Conservation (phyloP, 139 green algal species). For the Volvox africanus region DNA sequence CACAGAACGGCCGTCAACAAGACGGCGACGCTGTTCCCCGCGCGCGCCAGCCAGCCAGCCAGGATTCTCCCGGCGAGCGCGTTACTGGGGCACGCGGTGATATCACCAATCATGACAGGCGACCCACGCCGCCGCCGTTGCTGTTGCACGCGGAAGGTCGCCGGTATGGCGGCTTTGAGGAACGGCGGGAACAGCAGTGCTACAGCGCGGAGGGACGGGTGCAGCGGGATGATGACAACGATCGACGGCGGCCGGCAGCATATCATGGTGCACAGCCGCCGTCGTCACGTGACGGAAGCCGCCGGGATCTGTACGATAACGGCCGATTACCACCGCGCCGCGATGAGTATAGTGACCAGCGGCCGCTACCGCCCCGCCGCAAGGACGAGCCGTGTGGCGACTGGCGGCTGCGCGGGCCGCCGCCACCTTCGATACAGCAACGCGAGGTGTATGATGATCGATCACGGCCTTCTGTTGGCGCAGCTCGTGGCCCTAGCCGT, state of each 20-base stretch:
- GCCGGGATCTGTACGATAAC: slow-evolving; percentile 2
- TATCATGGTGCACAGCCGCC: neutral
- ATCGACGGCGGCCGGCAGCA: neutral
- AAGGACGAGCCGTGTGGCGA: neutral
- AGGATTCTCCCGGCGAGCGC: neutral
- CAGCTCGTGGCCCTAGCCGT: neutral
- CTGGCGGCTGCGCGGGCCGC: neutral
- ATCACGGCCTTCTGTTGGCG: neutral
- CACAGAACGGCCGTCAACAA: neutral
- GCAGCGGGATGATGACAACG: slow-evolving; percentile 1
- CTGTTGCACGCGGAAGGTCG: neutral
- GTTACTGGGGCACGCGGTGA: neutral
- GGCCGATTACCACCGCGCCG: neutral
- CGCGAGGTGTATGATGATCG: slow-evolving; percentile 6
- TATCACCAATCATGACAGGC: neutral
- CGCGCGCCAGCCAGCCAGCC: neutral
- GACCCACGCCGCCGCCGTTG: neutral
- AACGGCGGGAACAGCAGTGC: neutral
- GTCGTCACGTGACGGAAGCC: neutral
- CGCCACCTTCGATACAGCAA: neutral
- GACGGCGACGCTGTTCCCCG: neutral
- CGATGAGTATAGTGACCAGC: neutral
- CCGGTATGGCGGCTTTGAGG: neutral
- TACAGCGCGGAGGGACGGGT: neutral
- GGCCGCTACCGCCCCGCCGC: neutral